phyloP scores from a whole-genome alignment of 768 basidiomycete species.

The Phylloporus sp. region DNA sequence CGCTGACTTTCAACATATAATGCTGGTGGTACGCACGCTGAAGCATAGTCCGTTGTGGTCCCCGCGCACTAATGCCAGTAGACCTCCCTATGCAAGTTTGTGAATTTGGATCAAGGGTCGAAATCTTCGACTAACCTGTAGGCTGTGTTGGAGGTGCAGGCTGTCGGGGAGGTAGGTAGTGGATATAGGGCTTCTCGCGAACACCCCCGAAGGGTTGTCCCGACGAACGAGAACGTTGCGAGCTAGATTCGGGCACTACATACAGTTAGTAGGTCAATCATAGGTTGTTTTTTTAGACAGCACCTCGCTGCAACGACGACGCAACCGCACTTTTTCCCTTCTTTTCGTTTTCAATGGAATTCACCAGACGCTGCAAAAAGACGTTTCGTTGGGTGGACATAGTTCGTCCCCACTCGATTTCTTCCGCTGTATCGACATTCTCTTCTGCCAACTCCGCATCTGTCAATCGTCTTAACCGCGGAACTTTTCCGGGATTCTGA shows the following conservation, averaged over 20 bases:
- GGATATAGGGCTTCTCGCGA: constrained; percentile 33
- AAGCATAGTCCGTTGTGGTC: constrained; percentile 41
- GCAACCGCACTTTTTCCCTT: constrained; percentile 37
- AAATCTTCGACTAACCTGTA: constrained; percentile 19
- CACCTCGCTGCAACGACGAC: constrained; percentile 30
- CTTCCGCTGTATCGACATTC: constrained; percentile 76
- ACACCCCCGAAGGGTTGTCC: constrained; percentile 21
- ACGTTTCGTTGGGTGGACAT: constrained; percentile 72
- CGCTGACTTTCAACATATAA: background rate
- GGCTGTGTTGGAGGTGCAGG: constrained; percentile 11
- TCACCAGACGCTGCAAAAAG: constrained; percentile 69
- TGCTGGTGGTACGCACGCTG: constrained; percentile 34
- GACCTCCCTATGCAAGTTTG: constrained; percentile 16
- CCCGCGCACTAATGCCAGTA: constrained; percentile 10
- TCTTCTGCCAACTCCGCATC: constrained; percentile 55
- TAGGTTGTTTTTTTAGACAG: background rate
- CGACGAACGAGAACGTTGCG: constrained; percentile 24
- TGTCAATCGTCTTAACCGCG: constrained; percentile 52
- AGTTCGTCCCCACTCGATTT: constrained; percentile 69
- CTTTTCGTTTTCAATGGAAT: constrained; percentile 50
- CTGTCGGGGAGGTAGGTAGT: constrained; percentile 31
- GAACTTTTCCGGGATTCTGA: constrained; percentile 58
- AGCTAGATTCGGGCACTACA: constrained; percentile 22
- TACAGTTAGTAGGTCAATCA: constrained; percentile 9
- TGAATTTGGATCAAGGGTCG: constrained; percentile 1